Evolutionary conservation across 2,329 filamentous ascomycete species (phyloP), one percentile per base, ranked within the genome.

Genomic region (Coniochaeta sp.): DNA sequence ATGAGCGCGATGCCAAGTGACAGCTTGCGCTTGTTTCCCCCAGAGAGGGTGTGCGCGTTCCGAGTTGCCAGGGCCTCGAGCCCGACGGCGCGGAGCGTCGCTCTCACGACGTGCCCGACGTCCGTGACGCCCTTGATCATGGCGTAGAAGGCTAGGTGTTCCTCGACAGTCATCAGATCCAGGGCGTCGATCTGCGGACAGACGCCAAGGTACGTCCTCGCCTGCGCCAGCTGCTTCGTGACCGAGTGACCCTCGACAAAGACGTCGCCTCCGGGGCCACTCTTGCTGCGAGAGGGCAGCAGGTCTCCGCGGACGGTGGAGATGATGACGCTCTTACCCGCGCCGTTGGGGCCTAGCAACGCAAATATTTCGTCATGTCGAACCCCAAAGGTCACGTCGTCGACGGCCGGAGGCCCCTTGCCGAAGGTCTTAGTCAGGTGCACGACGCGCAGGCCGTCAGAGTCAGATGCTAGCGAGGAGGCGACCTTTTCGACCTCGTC

Each of bases 1-100:
- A 91, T 88, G 0, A 93, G 74, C 0, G 89, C 89, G 57, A 93
- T 91, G 0, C 84, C 89, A 0, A 93, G 78, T 2, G 82, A 86
- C 1, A 93, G 74, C 70, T 93, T 93, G 17, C 89, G 80, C 74
- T 90, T 90, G 72, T 92, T 93, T 16, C 90, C 89, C 1, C 89
- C 89, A 0, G 87, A 90, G 0, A 92, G 79, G 60, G 86, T 85
- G 30, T 79, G 79, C 0, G 88, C 89, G 74, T 88, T 85, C 36
- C 87, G 81, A 26, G 81, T 74, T 2, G 81, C 77, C 73, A 89
- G 90, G 0, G 78, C 76, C 1, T 78, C 73, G 0, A 93, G 75
- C 0, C 88, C 88, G 4, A 91, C 87, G 1, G 87, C 86, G 19
- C 79, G 73, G 60, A 91, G 80, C 22, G 90, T 83, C 57, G 84